These are phyloP conservation scores for Aspergillus sp. DNA, from an alignment of 2,329 filamentous ascomycete species.

Conservation along the genomic window DNA sequence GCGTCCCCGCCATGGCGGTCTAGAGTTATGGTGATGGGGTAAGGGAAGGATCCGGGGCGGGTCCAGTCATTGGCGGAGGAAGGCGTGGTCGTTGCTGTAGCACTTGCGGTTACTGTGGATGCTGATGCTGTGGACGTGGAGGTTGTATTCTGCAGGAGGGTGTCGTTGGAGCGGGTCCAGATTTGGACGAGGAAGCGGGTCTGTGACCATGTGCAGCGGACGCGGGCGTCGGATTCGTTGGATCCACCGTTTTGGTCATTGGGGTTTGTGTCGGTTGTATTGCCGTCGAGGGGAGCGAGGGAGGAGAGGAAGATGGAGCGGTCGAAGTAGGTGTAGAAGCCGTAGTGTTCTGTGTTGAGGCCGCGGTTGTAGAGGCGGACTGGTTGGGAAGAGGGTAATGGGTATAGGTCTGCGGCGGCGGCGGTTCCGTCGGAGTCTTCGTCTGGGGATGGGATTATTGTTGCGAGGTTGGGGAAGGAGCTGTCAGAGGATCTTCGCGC, in stretches of 20 bases:
- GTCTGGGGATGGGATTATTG: conserved; percentile 64
- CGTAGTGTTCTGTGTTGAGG: conserved; percentile 79
- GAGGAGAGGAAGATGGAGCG: conserved; percentile 80
- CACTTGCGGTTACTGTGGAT: conserved; percentile 15
- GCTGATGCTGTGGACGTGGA: conserved; percentile 16
- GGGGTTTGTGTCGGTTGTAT: conserved; percentile 42
- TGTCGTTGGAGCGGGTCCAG: conserved; percentile 56
- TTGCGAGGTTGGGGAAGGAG: conserved; percentile 49
- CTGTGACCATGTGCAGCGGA: conserved; percentile 61
- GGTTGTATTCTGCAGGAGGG: conserved; percentile 23
- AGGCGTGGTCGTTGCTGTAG: conserved; percentile 20
- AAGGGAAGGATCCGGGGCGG: conserved; percentile 61
- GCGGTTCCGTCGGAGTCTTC: conserved; percentile 70
- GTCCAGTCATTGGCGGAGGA: conserved; percentile 49
- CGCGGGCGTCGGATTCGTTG: conserved; percentile 46
- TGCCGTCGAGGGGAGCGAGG: conserved; percentile 48
- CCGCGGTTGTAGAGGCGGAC: conserved; percentile 84
- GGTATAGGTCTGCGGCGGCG: conserved; percentile 70
- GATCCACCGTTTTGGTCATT: conserved; percentile 52
- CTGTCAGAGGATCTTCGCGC: conserved; percentile 35
- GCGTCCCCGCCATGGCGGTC: conserved; percentile 61
- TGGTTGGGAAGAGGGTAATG: conserved; percentile 69
- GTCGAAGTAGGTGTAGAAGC: conserved; percentile 90
- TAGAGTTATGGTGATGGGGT: conserved; percentile 60
- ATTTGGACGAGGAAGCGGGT: conserved; percentile 64